Evolutionary conservation across 2,329 filamentous ascomycete genomes (phyloP).

Genomic region (Parastagonospora nodorum): DNA sequence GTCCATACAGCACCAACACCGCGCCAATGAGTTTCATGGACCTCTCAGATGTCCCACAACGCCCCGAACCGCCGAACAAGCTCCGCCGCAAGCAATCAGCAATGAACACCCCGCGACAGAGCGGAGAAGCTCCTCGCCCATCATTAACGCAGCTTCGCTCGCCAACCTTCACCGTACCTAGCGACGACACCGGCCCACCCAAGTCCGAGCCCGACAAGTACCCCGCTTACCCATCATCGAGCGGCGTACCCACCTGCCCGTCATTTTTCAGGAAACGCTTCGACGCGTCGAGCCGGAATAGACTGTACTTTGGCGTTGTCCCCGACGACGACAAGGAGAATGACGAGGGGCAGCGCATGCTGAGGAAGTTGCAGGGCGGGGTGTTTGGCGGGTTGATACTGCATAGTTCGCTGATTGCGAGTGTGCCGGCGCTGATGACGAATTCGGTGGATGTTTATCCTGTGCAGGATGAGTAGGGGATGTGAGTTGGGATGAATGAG

Average conservation of each 20-base stretch:
- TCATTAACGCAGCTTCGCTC: slow-evolving; percentile 20
- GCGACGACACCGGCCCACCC: not conserved
- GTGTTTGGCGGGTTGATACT: slow-evolving; percentile 27
- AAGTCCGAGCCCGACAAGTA: slow-evolving; percentile 2
- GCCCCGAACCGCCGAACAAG: slow-evolving; percentile 13
- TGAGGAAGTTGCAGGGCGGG: slow-evolving; percentile 23
- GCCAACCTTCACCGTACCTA: slow-evolving; percentile 11
- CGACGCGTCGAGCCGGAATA: slow-evolving; percentile 30
- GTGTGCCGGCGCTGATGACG: slow-evolving; percentile 24
- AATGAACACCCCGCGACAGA: slow-evolving; percentile 12
- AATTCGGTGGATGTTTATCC: slow-evolving; percentile 31
- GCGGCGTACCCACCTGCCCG: slow-evolving; percentile 9
- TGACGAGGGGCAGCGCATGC: slow-evolving; percentile 22
- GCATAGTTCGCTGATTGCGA: slow-evolving; percentile 25
- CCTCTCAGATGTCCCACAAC: slow-evolving; percentile 17
- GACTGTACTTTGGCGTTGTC: slow-evolving; percentile 21
- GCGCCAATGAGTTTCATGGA: slow-evolving; percentile 30
- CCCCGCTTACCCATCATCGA: not conserved
- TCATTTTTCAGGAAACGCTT: slow-evolving; percentile 28
- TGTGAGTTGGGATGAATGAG: not conserved
- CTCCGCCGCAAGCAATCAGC: slow-evolving; percentile 26
- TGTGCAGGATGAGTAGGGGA: slow-evolving; percentile 12
- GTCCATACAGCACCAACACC: not conserved
- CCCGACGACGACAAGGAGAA: slow-evolving; percentile 14
- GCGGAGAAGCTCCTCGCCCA: slow-evolving; percentile 11